Evolutionary conservation across 768 basidiomycete species (phyloP).

Genomic region (Russula sp.): DNA sequence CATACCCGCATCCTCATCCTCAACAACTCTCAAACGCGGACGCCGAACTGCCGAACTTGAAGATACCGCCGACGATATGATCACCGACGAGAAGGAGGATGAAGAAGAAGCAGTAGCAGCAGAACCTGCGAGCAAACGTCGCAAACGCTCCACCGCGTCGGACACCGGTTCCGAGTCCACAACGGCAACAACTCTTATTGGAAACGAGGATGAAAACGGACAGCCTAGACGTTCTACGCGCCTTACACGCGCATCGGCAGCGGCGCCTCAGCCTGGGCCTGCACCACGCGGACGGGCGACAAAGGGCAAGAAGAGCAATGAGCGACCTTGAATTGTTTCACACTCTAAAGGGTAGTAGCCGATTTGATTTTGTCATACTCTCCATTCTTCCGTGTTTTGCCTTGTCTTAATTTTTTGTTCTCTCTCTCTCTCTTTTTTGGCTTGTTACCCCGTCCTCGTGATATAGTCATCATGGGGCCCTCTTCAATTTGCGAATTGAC

Average conservation of each 20-base stretch:
- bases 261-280: neutral
- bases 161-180: neutral
- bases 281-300: neutral
- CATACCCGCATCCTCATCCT: neutral
- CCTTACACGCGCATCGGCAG: constrained; percentile 1
- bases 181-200: too few species aligned
- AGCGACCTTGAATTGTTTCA: neutral
- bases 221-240: constrained; percentile 19
- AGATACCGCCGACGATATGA: neutral
- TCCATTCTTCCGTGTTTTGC: too few species aligned
- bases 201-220: neutral
- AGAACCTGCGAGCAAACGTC: constrained; percentile 16
- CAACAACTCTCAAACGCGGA: constrained; percentile 1
- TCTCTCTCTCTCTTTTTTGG: neutral
- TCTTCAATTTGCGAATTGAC: constrained; percentile 3
- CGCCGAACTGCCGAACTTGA: constrained; percentile 8
- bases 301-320: constrained; percentile 4
- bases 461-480: neutral
- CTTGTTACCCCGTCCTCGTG: neutral
- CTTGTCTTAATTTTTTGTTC: neutral
- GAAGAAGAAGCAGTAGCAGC: too few species aligned
- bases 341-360: neutral
- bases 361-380: neutral
- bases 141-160: constrained; percentile 2
- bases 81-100: too few species aligned